phyloP scores from a whole-genome alignment of 192 early-diverging fungal genomes.

The Backusella westeae region DNA sequence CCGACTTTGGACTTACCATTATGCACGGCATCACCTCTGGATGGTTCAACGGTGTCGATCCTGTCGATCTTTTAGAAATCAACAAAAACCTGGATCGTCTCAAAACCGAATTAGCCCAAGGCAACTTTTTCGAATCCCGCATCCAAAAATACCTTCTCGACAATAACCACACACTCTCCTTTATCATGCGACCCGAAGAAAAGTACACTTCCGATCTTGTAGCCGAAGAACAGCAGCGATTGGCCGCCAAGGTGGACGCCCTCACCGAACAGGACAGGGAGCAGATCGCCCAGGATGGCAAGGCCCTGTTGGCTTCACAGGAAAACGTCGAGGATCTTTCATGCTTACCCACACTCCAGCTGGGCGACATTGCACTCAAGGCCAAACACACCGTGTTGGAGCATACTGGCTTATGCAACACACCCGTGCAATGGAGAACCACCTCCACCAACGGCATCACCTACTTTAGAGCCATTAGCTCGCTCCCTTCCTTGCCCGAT shows the following conservation, averaged over 20 bases:
- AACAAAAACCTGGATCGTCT: constrained; percentile 75
- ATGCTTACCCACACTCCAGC: constrained; percentile 78
- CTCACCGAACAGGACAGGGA: constrained; percentile 64
- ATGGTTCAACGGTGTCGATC: constrained; percentile 89
- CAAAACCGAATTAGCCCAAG: constrained; percentile 53
- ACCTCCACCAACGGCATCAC: constrained; percentile 90
- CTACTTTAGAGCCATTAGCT: constrained; percentile 77
- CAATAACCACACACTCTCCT: constrained; percentile 77
- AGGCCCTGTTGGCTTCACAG: constrained; percentile 66
- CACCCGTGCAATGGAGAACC: constrained; percentile 72
- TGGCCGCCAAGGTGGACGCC: constrained; percentile 56
- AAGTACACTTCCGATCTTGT: constrained; percentile 58
- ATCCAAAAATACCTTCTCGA: constrained; percentile 78
- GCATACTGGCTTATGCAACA: constrained; percentile 42
- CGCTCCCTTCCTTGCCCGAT: constrained; percentile 48
- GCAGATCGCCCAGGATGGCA: constrained; percentile 64
- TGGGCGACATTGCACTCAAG: constrained; percentile 71
- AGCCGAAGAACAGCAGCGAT: constrained; percentile 62
- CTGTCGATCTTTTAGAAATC: constrained; percentile 78
- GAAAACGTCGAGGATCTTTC: constrained; percentile 73
- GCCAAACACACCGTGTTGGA: constrained; percentile 58
- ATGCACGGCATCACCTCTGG: constrained; percentile 75
- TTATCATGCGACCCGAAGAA: constrained; percentile 79
- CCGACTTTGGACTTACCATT: constrained; percentile 82
- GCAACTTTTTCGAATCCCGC: constrained; percentile 69